Conservation (phyloP, 495 filamentous ascomycete species). For the Neurospora hispaniola region DNA sequence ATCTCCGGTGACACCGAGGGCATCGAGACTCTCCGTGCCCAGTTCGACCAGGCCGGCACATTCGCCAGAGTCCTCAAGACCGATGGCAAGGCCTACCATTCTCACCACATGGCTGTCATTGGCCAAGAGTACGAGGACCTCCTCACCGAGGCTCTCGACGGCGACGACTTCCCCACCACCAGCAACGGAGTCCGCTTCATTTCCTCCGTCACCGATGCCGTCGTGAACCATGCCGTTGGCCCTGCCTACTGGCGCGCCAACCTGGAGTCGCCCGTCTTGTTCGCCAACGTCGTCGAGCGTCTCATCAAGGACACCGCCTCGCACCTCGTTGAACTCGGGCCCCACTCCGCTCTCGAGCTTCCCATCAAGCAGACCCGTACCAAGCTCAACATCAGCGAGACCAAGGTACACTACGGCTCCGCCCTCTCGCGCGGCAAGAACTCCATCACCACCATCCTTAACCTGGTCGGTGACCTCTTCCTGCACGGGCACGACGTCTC, state of each 20-base stretch:
- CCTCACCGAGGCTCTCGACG: conserved; percentile 8
- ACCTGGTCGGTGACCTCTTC: conserved; percentile 22
- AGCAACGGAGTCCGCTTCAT: conserved; percentile 22
- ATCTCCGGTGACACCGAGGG: conserved; percentile 27
- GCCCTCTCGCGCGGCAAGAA: conserved; percentile 17
- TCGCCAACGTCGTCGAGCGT: conserved; percentile 26
- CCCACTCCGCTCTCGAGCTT: conserved; percentile 44
- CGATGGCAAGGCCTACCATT: conserved; percentile 32
- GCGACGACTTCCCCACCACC: conserved; percentile 25
- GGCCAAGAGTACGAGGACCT: conserved; percentile 24
- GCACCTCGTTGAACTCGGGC: conserved; percentile 44
- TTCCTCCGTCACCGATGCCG: conserved; percentile 21
- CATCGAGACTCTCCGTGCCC: conserved; percentile 23
- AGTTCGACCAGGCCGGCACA: conserved; percentile 21
- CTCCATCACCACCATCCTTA: conserved; percentile 14
- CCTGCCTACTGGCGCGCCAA: conserved; percentile 35
- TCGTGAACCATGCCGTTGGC: conserved; percentile 11
- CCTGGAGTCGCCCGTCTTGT: conserved; percentile 35
- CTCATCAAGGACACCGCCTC: conserved; percentile 6
- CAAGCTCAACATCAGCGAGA: conserved; percentile 2
- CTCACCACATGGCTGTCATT: conserved; percentile 27
- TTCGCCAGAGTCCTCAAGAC: conserved; percentile 38
- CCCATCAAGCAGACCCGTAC: conserved; percentile 38
- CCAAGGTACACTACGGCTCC: conserved; percentile 15
- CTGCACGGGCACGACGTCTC: conserved; percentile 18